These are phyloP conservation scores for Tolypocladium sp. DNA, from an alignment of 2,329 filamentous ascomycete species.

Conservation along the genomic window DNA sequence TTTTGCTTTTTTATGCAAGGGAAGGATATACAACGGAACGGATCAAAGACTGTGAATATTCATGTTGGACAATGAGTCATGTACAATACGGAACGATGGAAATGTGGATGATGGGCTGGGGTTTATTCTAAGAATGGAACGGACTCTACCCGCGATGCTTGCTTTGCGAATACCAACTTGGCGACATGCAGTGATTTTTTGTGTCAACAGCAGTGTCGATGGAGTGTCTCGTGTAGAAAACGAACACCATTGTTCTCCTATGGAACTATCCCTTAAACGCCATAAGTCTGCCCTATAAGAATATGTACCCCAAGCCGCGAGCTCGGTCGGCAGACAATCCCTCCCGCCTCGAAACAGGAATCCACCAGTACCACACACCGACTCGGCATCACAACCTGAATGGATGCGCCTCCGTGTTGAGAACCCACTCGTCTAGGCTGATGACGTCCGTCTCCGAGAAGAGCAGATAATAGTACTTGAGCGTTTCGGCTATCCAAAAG, in stretches of 20 bases:
- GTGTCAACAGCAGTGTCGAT: neutral
- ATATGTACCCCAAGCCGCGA: neutral
- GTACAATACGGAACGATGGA: neutral
- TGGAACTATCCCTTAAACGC: neutral
- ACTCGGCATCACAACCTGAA: conserved; percentile 32
- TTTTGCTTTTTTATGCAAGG: neutral
- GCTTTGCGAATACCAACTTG: neutral
- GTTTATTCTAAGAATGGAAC: neutral
- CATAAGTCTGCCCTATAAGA: neutral
- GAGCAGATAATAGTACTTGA: conserved; percentile 87
- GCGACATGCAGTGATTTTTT: neutral
- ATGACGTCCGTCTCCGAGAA: conserved; percentile 60
- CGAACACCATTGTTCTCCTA: neutral
- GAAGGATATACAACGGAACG: conserved; percentile 1
- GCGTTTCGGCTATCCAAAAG: conserved; percentile 83
- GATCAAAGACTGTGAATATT: neutral
- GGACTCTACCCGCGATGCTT: neutral
- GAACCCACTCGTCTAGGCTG: conserved; percentile 59
- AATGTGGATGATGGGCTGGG: neutral
- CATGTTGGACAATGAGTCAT: conserved; percentile 2
- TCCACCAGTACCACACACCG: neutral
- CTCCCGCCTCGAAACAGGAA: neutral
- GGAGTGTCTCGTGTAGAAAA: neutral
- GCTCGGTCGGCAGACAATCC: neutral
- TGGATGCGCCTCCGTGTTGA: conserved; percentile 56